Evolutionary conservation across 176 grass and related monocot species (phyloP).

Genomic region (Musa itinerans): DNA sequence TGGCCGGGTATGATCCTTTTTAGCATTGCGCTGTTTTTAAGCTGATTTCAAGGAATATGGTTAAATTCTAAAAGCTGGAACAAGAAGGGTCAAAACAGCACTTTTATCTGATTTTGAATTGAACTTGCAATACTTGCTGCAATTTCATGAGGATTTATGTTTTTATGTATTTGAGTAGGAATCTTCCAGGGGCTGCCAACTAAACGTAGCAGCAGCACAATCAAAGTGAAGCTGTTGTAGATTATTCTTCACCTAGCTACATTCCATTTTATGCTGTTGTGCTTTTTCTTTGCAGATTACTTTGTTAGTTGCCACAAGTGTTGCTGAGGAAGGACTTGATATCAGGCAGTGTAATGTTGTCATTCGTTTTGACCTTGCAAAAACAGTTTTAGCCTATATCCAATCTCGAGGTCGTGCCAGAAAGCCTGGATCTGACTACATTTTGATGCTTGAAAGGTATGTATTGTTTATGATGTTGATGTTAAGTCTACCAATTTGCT

Average conservation of each 20-base stretch:
- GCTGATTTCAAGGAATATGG: not conserved
- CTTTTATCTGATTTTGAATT: not conserved
- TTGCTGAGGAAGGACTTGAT: constrained; percentile 99
- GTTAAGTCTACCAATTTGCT: not conserved
- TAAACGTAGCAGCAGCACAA: not conserved
- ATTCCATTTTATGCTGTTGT: too few relatives aligned
- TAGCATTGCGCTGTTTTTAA: not conserved
- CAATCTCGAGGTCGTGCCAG: constrained; percentile 92
- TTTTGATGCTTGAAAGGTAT: constrained; percentile 99
- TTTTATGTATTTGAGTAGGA: not conserved
- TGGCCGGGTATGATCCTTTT: constrained; percentile 67
- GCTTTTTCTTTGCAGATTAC: constrained; percentile 55
- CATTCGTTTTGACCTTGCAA: constrained; percentile 98
- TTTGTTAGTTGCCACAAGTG: constrained; percentile 91
- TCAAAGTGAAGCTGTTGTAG: not conserved
- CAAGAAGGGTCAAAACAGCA: not conserved
- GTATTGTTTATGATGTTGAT: not conserved
- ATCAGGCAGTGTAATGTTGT: constrained; percentile 99
- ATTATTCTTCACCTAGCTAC: not conserved
- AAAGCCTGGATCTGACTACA: constrained; percentile 98
- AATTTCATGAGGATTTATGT: not conserved
- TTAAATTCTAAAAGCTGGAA: not conserved
- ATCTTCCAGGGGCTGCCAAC: not conserved
- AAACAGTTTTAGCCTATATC: constrained; percentile 97
- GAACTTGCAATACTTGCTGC: not conserved